Evolutionary conservation across 169 alveolate genomes (phyloP).

Genomic region (Plasmodium sp.): DNA sequence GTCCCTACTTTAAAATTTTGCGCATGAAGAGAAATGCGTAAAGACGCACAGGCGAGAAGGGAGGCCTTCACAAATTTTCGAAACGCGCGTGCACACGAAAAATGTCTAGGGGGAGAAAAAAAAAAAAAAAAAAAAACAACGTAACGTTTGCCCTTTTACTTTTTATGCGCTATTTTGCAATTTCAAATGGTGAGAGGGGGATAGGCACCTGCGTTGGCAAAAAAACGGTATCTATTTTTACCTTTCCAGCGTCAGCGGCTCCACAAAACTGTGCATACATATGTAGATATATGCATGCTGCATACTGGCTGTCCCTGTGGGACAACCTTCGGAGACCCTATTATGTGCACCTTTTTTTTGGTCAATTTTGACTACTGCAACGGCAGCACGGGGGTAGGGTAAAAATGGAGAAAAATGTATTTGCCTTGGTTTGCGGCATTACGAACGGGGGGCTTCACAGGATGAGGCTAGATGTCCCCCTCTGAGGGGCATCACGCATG

Average conservation of each 20-base stretch:
- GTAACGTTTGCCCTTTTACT: not conserved
- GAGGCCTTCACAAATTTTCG: not conserved
- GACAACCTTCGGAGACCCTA: not conserved
- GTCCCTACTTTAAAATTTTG: not conserved
- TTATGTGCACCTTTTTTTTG: not conserved
- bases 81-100: not conserved
- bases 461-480: not conserved
- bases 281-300: not conserved
- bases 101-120: not conserved
- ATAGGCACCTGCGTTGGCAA: not conserved
- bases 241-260: not conserved
- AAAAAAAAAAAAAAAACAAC: not conserved
- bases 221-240: not conserved
- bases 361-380: not conserved
- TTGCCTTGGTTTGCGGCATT: not conserved
- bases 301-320: not conserved
- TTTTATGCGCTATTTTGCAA: not conserved
- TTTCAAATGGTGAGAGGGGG: not conserved
- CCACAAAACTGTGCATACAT: not conserved
- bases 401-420: not conserved
- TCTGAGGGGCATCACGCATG: not conserved
- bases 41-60: not conserved
- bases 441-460: not conserved
- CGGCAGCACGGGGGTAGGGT: not conserved
- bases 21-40: not conserved